These are phyloP conservation scores for Ruellia speciosa DNA, from an alignment of 305 asterid genomes.

Conservation along the genomic window DNA sequence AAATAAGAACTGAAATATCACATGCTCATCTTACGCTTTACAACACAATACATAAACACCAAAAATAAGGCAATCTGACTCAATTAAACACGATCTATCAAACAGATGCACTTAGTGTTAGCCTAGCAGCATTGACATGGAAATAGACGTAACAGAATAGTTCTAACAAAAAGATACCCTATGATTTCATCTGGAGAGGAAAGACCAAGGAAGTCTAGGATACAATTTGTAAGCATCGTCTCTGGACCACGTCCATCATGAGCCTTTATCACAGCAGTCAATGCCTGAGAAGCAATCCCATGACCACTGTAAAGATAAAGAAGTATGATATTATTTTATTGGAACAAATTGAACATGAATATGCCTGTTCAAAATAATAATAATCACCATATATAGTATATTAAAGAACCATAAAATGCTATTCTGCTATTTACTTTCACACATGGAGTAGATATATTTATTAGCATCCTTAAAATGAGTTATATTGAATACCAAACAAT, in stretches of 20 bases:
- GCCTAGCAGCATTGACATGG: conserved; percentile 4
- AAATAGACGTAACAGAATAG: conserved; percentile 17
- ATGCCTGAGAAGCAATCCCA: conserved; percentile 88
- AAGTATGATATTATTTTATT: background rate
- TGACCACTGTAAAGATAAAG: conserved; percentile 54
- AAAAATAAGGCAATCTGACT: conserved; percentile 5
- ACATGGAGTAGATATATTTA: too few relatives aligned
- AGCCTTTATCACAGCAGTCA: conserved; percentile 81
- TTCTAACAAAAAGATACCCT: conserved; percentile 43
- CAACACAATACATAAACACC: background rate
- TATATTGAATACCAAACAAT: too few relatives aligned
- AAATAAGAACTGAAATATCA: conserved; percentile 9
- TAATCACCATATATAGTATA: too few relatives aligned
- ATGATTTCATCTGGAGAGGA: conserved; percentile 86
- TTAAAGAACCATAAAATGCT: too few relatives aligned
- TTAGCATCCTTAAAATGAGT: too few relatives aligned
- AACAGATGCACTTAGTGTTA: background rate
- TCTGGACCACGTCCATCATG: conserved; percentile 92
- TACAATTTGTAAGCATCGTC: conserved; percentile 59
- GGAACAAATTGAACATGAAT: too few relatives aligned
- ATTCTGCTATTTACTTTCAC: too few relatives aligned
- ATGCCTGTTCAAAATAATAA: too few relatives aligned
- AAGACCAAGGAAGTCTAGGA: conserved; percentile 61
- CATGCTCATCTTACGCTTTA: conserved; percentile 2
- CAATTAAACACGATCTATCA: conserved; percentile 1